These are phyloP conservation scores for Trypanosomatidae sp. DNA, from an alignment of 208 protist species.

Conservation along the genomic window DNA sequence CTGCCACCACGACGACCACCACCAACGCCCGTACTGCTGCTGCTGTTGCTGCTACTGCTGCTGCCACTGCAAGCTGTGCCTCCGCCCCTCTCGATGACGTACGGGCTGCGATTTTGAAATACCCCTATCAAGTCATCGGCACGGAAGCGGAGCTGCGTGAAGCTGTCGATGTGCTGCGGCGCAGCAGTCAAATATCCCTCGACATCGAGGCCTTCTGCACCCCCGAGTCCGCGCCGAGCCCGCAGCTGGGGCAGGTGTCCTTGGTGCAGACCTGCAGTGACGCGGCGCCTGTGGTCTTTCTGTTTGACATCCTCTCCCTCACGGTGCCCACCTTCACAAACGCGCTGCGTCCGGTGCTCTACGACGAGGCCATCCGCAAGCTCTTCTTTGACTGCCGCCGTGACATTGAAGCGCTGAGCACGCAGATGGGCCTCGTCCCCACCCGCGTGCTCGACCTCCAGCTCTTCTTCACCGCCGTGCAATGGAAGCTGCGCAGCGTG, in stretches of 20 bases:
- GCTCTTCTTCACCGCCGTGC: constrained; percentile 78
- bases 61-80: not conserved
- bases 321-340: constrained; percentile 31
- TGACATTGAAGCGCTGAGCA: constrained; percentile 86
- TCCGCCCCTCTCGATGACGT: not conserved
- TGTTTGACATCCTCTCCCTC: constrained; percentile 84
- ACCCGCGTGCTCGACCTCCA: constrained; percentile 78
- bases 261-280: constrained; percentile 81
- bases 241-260: constrained; percentile 80
- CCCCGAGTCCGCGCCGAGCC: constrained; percentile 23
- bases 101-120: constrained; percentile 34
- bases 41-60: not conserved
- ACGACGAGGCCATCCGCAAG: constrained; percentile 53
- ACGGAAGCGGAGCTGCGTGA: constrained; percentile 34
- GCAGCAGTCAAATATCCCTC: constrained; percentile 54
- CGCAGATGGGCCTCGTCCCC: constrained; percentile 64
- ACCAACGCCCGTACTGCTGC: not conserved
- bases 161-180: constrained; percentile 34
- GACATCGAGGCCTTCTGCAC: constrained; percentile 90
- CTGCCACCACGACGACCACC: no score
- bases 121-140: constrained; percentile 73
- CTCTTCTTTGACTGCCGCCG: constrained; percentile 90
- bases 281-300: constrained; percentile 54
- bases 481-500: constrained; percentile 80
- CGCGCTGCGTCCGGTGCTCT: constrained; percentile 36